A percentile compares a stretch with the other conserved stretches of the same genome.
phyloP scores from a whole-genome alignment of 441 rosid genomes.

The Brassica balearica region DNA sequence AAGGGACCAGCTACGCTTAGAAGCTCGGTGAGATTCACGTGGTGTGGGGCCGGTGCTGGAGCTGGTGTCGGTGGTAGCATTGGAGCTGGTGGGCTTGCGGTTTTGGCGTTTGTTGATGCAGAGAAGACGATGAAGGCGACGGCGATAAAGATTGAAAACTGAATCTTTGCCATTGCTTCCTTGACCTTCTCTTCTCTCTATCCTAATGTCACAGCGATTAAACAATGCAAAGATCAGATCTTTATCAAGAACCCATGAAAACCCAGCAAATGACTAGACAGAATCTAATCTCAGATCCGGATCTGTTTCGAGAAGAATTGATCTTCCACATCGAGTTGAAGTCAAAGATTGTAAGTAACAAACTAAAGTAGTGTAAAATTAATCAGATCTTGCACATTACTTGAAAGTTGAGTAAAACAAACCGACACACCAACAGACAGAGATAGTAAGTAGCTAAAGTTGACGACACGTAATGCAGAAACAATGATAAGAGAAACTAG shows the following conservation, averaged over 20 bases:
- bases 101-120: slow-evolving; percentile 53
- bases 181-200: slow-evolving; percentile 9
- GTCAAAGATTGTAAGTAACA: slow-evolving; percentile 15
- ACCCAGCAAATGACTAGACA: slow-evolving; percentile 14
- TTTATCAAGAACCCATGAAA: slow-evolving; percentile 8
- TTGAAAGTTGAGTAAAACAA: no score
- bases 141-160: slow-evolving; percentile 47
- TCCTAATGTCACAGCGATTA: slow-evolving; percentile 15
- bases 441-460: no score
- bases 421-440: no score
- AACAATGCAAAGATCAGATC: slow-evolving; percentile 19
- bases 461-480: no score
- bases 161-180: slow-evolving; percentile 47
- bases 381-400: slow-evolving; percentile 30
- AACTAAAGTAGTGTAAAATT: slow-evolving; percentile 11
- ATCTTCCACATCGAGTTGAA: slow-evolving; percentile 23
- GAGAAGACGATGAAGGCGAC: slow-evolving; percentile 51
- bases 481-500: no score
- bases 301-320: slow-evolving; percentile 23
- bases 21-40: slow-evolving; percentile 78
- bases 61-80: slow-evolving; percentile 56
- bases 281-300: slow-evolving; percentile 51
- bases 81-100: slow-evolving; percentile 74
- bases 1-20: slow-evolving; percentile 90
- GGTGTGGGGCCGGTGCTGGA: slow-evolving; percentile 72